Evolutionary conservation across 768 basidiomycete species (phyloP).

Genomic region (Cystofilobasidium macerans): DNA sequence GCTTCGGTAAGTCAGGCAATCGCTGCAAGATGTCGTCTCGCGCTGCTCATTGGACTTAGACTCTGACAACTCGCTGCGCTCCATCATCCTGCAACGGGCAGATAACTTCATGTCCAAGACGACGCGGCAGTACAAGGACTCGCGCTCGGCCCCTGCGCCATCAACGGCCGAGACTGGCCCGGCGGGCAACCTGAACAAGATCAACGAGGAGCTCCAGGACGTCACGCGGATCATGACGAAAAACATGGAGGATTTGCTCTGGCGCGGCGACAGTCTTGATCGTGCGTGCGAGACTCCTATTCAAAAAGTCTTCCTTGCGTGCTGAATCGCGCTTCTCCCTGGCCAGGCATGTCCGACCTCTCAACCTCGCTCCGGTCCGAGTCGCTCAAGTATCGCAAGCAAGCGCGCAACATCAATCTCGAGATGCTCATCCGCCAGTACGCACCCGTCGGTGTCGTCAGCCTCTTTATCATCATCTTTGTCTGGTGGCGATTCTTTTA

Average conservation of each 20-base stretch:
- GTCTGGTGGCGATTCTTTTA: constrained; percentile 48
- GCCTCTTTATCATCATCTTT: constrained; percentile 49
- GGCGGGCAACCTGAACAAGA: constrained; percentile 60
- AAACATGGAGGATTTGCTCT: constrained; percentile 98
- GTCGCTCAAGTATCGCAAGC: constrained; percentile 93
- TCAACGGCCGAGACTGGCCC: constrained; percentile 33
- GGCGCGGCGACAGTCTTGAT: constrained; percentile 95
- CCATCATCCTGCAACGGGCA: constrained; percentile 33
- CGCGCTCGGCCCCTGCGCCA: constrained; percentile 42
- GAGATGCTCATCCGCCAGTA: constrained; percentile 91
- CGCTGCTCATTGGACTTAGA: no score
- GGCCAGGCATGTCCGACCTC: constrained; percentile 84
- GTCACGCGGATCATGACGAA: constrained; percentile 99
- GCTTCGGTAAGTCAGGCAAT: constrained; percentile 61
- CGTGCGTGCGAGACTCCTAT: constrained; percentile 46
- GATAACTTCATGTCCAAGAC: constrained; percentile 99
- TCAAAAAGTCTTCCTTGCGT: not conserved
- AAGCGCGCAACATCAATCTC: constrained; percentile 85
- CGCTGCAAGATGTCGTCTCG: no score
- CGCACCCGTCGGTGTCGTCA: constrained; percentile 77
- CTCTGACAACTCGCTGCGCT: not conserved
- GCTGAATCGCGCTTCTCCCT: not conserved
- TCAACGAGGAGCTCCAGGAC: constrained; percentile 94
- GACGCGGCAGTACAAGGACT: constrained; percentile 85
- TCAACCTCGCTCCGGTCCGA: constrained; percentile 89